phyloP scores from a whole-genome alignment of 768 basidiomycete genomes.

The Amyloporia xantha region DNA sequence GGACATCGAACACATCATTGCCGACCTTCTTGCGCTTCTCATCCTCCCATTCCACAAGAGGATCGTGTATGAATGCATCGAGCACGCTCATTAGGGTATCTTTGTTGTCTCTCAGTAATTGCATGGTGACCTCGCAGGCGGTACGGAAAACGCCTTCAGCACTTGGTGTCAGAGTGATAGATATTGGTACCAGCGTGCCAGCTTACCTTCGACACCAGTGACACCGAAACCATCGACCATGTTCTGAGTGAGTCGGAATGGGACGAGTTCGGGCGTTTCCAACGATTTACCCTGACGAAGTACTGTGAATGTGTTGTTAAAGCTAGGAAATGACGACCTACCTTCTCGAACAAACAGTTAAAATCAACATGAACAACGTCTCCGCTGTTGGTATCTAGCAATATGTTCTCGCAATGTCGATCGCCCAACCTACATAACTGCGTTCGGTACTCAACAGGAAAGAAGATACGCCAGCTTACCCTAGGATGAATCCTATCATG shows the following conservation, averaged over 20 bases:
- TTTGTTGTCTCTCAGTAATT: conserved; percentile 81
- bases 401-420: conserved; percentile 93
- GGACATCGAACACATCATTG: not conserved
- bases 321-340: conserved; percentile 21
- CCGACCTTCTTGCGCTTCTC: conserved; percentile 59
- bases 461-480: conserved; percentile 47
- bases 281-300: conserved; percentile 66
- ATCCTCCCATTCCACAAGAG: conserved; percentile 92
- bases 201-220: conserved; percentile 80
- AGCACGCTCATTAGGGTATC: conserved; percentile 93
- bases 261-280: conserved; percentile 86
- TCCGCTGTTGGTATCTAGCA: conserved; percentile 82
- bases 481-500: conserved; percentile 96
- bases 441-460: not conserved
- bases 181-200: not conserved
- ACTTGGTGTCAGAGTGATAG: not conserved
- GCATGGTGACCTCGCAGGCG: conserved; percentile 86
- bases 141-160: conserved; percentile 82
- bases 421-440: conserved; percentile 74
- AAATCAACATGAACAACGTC: conserved; percentile 97
- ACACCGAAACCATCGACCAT: conserved; percentile 89
- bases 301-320: not conserved
- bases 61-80: conserved; percentile 96
- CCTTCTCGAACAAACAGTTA: conserved; percentile 97
- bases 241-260: conserved; percentile 93